Conservation (phyloP, 441 rosid species). For the Gossypium schwendimanii region DNA sequence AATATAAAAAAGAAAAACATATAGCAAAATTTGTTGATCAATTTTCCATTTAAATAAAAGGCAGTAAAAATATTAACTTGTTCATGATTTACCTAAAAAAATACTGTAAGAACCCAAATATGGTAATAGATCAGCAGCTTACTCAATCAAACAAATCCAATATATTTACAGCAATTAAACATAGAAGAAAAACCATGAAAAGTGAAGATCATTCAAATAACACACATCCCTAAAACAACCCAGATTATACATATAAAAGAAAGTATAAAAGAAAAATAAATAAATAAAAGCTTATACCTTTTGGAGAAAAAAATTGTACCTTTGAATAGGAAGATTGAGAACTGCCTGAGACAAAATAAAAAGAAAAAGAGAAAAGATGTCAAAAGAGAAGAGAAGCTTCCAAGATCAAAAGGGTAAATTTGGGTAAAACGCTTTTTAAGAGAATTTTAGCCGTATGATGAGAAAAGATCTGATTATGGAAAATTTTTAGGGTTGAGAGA, state of each 20-base stretch:
- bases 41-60: background rate
- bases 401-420: constrained; percentile 4
- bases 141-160: constrained; percentile 1
- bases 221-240: background rate
- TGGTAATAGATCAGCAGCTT: background rate
- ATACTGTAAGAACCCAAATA: background rate
- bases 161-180: background rate
- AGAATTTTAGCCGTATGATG: background rate
- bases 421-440: constrained; percentile 1
- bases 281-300: constrained; percentile 4
- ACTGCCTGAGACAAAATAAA: background rate
- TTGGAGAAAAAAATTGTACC: background rate
- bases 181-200: background rate
- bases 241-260: background rate
- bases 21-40: background rate
- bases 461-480: constrained; percentile 12
- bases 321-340: constrained; percentile 3
- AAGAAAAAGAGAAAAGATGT: background rate
- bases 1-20: background rate
- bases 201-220: constrained; percentile 1
- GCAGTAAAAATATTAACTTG: background rate
- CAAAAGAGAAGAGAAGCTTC: background rate
- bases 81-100: background rate
- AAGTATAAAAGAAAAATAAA: background rate
- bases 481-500: constrained; percentile 8